Evolutionary conservation across 2,329 filamentous ascomycete genomes (phyloP), one percentile per base, ranked within the genome.

Genomic region (Alternaria brassicicola): DNA sequence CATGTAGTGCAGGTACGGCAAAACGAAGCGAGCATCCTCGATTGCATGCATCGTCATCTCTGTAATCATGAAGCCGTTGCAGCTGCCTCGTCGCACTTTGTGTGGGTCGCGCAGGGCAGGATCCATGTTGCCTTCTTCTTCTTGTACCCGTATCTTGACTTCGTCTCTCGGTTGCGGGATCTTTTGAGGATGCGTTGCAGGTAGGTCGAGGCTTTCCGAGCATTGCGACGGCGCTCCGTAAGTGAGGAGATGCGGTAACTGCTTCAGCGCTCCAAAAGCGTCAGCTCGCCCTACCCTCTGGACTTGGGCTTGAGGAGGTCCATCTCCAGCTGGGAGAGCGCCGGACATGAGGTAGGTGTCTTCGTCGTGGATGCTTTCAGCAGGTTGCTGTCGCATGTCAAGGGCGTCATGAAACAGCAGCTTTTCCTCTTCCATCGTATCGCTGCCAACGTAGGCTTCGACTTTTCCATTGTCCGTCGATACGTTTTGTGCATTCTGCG

Each of bases 1-100:
- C 48, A 72, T 66, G 45, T 62, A 63, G 13, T 64, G 57, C 25
- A 70, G 59, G 19, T 61, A 64, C 1, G 69, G 69, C 23, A 70
- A n/a, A 10, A 65, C 50, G 41, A 66, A 64, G 15, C 54, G 41
- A 28, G 54, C 28, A 21, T 69, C 64, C 25, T 61, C 46, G 7
- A 60, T 59, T 17, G 63, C 65, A 15, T 48, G 57, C 63, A 71
- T 62, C n/a, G 68, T 62, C 57, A 65, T 63, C 10, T 62, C 57
- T 0, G 67, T 65, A 0, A 69, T 57, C 41, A 53, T 57, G 17
- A 43, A 59, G 3, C 68, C 68, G 5, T 60, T 55, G 25, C 57
- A 60, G 51, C 69, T 71, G 19, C 69, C 69, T 26, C 63, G 51
- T 15, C 69, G 62, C 31, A 59, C 57, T 17, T 57, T 64, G 43